Base-by-base conservation (phyloP, 2,329 filamentous ascomycete species). In the Ceratocystis variospora region DNA sequence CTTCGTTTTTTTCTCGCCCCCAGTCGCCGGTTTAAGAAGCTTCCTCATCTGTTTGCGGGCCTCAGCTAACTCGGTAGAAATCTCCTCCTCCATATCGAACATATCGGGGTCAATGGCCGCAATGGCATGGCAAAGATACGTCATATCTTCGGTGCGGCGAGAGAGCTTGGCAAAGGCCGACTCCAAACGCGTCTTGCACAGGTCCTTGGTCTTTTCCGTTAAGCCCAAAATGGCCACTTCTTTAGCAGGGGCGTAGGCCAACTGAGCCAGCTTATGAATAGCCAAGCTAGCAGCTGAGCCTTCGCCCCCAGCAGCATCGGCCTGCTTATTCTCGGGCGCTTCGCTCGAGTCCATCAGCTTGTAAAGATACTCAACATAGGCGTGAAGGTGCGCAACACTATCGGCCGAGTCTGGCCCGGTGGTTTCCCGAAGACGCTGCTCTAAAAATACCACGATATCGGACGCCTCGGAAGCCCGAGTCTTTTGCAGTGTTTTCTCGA, bases 401-500 rank as follows among this genome's bases (percentile, higher is more conserved):
- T 66, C 67, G 5, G 22, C 59, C 5, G 67, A 66, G 28, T 64
- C 64, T 3, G 67, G 64, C 3, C 67, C 55, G 25, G 67, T 66
- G n/a, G 55, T 66, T 37, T 62, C 67, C 22, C 62, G 68, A n/a
- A 80, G 72, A 3, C 78, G 81, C 19, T 78, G 72, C 66, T 77
- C 74, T 44, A 85, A 74, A 33, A 80, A 74, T 33, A 77, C 74
- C 45, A 86, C 74, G n/a, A 81, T 75, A 17, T 75, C 74, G 66
- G 83, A 79, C 25, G 86, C 78, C 44, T 86, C 83, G 22, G 81
- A 74, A 3, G 79, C 75, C 28, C 82, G 81, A 7, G 84, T 81
- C 55, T 81, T 80, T 64, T 84, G 80, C 3, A 95, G 76, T 1
- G 94, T 79, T 69, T 83, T 87, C 71, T 95, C 90, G 0, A 96